Evolutionary conservation across 805 yeast genomes (phyloP).

Genomic region (Priceomyces castillae): DNA sequence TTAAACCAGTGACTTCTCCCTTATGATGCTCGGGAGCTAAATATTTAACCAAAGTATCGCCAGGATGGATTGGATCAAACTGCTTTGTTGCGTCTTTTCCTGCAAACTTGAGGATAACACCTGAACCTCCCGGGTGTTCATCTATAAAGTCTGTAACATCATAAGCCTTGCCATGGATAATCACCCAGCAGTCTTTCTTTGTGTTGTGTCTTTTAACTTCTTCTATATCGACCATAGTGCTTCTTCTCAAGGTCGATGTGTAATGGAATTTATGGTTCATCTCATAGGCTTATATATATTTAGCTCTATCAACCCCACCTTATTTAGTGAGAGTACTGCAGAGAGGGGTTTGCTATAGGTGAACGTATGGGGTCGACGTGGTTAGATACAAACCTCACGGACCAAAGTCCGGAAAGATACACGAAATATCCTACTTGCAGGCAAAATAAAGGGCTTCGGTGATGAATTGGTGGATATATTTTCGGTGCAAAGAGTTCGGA

Average conservation of each 20-base stretch:
- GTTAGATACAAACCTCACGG: too few relatives aligned
- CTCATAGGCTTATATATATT: background rate
- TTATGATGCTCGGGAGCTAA: constrained; percentile 43
- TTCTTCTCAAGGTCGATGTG: background rate
- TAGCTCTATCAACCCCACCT: background rate
- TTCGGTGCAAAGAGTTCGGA: too few relatives aligned
- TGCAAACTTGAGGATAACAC: constrained; percentile 51
- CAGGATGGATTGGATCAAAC: constrained; percentile 87
- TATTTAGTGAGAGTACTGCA: background rate
- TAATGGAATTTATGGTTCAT: background rate
- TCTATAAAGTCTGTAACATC: constrained; percentile 64
- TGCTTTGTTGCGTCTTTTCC: constrained; percentile 66
- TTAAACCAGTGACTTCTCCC: constrained; percentile 29
- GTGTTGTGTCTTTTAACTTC: constrained; percentile 49
- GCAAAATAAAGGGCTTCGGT: too few relatives aligned
- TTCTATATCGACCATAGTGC: constrained; percentile 17
- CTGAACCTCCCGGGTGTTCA: constrained; percentile 62
- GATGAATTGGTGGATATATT: too few relatives aligned
- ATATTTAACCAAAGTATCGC: constrained; percentile 74
- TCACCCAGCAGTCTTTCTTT: constrained; percentile 76
- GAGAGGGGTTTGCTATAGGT: too few relatives aligned
- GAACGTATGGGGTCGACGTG: too few relatives aligned
- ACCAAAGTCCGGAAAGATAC: too few relatives aligned
- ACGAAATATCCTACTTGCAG: too few relatives aligned
- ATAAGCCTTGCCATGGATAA: constrained; percentile 74